These are phyloP conservation scores for Globomyces pollinis-pini DNA, from an alignment of 192 early-diverging fungal species.

Conservation along the genomic window DNA sequence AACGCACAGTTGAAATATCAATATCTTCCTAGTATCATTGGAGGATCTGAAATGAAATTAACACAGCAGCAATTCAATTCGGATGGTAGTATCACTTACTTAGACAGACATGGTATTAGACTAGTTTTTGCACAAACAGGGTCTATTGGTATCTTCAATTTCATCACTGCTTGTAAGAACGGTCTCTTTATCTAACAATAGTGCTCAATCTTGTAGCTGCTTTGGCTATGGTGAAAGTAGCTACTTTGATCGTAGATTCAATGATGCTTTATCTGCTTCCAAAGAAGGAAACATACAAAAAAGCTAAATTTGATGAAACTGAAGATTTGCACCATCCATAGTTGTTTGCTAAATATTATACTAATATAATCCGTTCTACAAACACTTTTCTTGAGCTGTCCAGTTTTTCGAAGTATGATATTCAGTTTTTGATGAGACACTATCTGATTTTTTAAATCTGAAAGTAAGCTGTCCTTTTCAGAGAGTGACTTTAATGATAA, in stretches of 20 bases:
- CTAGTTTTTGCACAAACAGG: conserved; percentile 23
- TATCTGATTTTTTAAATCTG: too few species aligned
- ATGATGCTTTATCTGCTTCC: conserved; percentile 18
- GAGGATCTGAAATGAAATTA: conserved; percentile 15
- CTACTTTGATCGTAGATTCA: conserved; percentile 23
- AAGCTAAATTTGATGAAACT: conserved; percentile 6
- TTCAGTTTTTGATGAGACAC: too few species aligned
- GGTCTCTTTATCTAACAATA: too few species aligned
- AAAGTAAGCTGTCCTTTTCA: too few species aligned
- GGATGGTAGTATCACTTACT: conserved; percentile 23
- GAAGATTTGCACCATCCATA: too few species aligned
- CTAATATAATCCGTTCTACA: too few species aligned
- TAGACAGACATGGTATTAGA: conserved; percentile 25
- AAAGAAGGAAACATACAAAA: background rate
- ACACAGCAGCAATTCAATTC: conserved; percentile 14
- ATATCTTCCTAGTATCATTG: conserved; percentile 16
- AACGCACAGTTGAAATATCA: background rate
- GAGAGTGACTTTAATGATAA: too few species aligned
- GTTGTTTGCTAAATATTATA: too few species aligned
- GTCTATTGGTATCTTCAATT: conserved; percentile 24
- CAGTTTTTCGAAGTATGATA: too few species aligned
- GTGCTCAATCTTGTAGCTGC: conserved; percentile 30
- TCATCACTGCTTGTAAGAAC: conserved; percentile 15
- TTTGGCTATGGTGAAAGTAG: conserved; percentile 18
- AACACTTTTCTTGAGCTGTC: too few species aligned